These are phyloP conservation scores for Apiotrichum veenhuisii DNA, from an alignment of 1,284 basidiomycete species.

Conservation along the genomic window DNA sequence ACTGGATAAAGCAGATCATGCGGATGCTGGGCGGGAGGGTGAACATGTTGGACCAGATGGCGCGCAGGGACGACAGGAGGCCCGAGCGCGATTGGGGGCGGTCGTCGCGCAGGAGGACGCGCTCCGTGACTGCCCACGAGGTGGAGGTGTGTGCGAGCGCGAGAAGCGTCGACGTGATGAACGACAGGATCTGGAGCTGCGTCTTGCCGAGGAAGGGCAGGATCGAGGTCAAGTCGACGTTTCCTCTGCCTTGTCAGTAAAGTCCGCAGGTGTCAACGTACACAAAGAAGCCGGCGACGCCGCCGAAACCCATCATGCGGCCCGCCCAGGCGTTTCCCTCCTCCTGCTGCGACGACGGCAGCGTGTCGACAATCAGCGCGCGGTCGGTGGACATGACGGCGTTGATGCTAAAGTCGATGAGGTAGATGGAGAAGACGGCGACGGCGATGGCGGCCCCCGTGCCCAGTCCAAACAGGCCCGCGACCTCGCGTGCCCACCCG, in stretches of 20 bases:
- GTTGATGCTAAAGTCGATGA: constrained; percentile 89
- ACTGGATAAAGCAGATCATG: constrained; percentile 73
- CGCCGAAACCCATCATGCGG: constrained; percentile 75
- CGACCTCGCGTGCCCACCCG: constrained; percentile 74
- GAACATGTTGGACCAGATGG: constrained; percentile 64
- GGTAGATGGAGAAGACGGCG: constrained; percentile 79
- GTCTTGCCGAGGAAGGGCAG: constrained; percentile 66
- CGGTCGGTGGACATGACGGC: constrained; percentile 57
- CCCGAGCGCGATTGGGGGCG: constrained; percentile 40
- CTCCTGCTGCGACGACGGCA: constrained; percentile 66
- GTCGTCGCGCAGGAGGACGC: constrained; percentile 61
- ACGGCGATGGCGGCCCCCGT: constrained; percentile 57
- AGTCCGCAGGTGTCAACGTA: constrained; percentile 34
- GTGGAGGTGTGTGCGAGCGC: constrained; percentile 55
- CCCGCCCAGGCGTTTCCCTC: constrained; percentile 93
- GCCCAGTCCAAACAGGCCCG: constrained; percentile 57
- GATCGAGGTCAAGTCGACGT: constrained; percentile 62
- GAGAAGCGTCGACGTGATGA: constrained; percentile 53
- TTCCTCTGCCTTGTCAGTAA: constrained; percentile 53
- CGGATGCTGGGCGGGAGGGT: constrained; percentile 70
- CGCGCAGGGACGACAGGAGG: constrained; percentile 35
- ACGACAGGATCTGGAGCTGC: constrained; percentile 68
- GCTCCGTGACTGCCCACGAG: constrained; percentile 67
- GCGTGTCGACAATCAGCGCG: constrained; percentile 54
- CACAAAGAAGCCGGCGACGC: constrained; percentile 81